Conservation (phyloP, 148 eudicot genomes). For the Selenicereus undatus region DNA sequence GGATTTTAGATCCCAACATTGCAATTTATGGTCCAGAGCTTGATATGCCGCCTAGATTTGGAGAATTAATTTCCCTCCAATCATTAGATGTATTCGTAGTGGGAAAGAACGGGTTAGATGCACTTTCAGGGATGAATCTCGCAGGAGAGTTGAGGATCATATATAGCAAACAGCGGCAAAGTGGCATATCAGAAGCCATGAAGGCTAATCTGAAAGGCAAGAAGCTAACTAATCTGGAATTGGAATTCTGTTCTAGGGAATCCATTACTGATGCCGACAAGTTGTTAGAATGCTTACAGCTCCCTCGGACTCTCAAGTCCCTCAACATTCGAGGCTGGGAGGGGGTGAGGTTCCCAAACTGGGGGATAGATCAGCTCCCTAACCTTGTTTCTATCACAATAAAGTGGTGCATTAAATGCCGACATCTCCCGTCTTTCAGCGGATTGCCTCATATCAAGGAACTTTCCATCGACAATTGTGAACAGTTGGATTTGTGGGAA, state of each 20-base stretch:
- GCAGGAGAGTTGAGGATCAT: not conserved
- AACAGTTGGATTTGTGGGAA: constrained; percentile 15
- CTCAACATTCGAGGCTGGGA: too few relatives aligned
- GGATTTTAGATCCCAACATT: not conserved
- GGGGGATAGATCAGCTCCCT: constrained; percentile 8
- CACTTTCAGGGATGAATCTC: not conserved
- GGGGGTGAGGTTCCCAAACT: constrained; percentile 6
- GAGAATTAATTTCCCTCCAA: not conserved
- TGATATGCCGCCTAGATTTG: constrained; percentile 12
- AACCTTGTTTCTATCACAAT: constrained; percentile 7
- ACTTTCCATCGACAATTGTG: constrained; percentile 9
- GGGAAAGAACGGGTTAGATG: constrained; percentile 6
- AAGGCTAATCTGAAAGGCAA: not conserved
- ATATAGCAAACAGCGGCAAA: not conserved
- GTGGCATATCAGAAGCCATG: not conserved
- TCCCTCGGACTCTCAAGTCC: constrained; percentile 9
- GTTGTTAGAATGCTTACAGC: not conserved
- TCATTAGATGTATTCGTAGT: constrained; percentile 9
- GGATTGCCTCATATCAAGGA: constrained; percentile 14
- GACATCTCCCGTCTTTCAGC: constrained; percentile 18
- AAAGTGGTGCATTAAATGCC: not conserved
- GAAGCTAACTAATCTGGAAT: not conserved
- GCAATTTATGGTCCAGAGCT: not conserved
- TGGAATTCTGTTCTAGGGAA: not conserved
- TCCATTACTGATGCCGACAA: not conserved